Evolutionary conservation across 345 rosid genomes (phyloP).

Genomic region (Citrus trifoliata): DNA sequence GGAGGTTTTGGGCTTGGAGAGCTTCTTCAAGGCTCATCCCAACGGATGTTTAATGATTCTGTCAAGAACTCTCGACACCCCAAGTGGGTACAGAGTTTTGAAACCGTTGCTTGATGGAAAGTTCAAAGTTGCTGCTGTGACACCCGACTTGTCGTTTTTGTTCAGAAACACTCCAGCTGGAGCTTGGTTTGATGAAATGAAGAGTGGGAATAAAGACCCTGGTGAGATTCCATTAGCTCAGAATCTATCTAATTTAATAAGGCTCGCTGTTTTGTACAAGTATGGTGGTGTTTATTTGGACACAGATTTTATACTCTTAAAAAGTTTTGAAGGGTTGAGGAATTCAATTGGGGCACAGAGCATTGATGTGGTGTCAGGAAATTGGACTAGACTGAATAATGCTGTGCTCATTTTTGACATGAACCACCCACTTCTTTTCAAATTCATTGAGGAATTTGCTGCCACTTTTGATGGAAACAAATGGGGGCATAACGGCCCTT

Average conservation of each 20-base stretch:
- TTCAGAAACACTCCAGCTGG: conserved; percentile 65
- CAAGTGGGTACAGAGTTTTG: conserved; percentile 42
- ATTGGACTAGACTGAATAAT: conserved; percentile 76
- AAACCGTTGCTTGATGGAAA: conserved; percentile 52
- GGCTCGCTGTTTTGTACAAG: conserved; percentile 64
- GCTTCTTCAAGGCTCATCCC: conserved; percentile 62
- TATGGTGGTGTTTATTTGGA: conserved; percentile 82
- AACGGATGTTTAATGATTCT: conserved; percentile 64
- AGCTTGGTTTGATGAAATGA: conserved; percentile 62
- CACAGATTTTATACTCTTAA: conserved; percentile 67
- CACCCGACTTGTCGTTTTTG: conserved; percentile 60
- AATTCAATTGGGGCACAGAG: conserved; percentile 85
- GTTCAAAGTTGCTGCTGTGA: conserved; percentile 44
- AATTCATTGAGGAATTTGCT: conserved; percentile 73
- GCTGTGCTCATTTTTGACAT: conserved; percentile 69
- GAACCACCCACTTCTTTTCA: conserved; percentile 57
- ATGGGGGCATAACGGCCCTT: conserved; percentile 94
- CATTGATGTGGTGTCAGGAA: conserved; percentile 34
- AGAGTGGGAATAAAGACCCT: conserved; percentile 60
- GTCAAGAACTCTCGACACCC: conserved; percentile 64
- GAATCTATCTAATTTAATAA: conserved; percentile 69
- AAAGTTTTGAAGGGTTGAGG: conserved; percentile 42
- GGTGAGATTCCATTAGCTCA: conserved; percentile 73
- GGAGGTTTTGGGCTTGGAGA: conserved; percentile 55
- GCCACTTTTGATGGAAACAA: conserved; percentile 65